Percentiles rank a stretch among this genome's conserved stretches.
phyloP scores from a whole-genome alignment of 495 filamentous ascomycete species.

The Extremus antarcticus region DNA sequence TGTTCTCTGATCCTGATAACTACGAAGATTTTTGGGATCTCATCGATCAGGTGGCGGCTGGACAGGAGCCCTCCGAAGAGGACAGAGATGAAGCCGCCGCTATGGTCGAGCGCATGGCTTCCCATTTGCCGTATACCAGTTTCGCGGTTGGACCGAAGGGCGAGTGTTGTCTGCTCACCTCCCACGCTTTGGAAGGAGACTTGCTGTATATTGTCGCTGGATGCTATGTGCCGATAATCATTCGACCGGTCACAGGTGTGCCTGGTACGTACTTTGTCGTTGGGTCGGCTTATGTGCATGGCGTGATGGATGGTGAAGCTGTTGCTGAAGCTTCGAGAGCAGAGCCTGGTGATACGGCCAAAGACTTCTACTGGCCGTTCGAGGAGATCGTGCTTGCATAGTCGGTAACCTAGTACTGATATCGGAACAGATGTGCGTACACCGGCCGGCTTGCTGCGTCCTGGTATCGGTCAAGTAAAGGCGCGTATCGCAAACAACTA shows the following conservation, averaged over 20 bases:
- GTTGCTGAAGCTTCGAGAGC: background rate
- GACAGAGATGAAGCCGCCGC: background rate
- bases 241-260: background rate
- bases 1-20: background rate
- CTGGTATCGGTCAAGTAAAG: too few species aligned
- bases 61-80: background rate
- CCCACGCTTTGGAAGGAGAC: background rate
- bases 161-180: background rate
- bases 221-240: background rate
- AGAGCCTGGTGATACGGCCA: background rate
- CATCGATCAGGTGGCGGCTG: background rate
- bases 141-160: background rate
- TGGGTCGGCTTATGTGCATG: background rate
- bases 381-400: background rate
- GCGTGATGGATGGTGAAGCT: background rate
- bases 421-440: too few species aligned
- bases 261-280: background rate
- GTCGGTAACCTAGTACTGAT: background rate
- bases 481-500: too few species aligned
- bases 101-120: background rate
- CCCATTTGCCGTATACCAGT: background rate
- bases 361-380: background rate
- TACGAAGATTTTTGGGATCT: background rate
- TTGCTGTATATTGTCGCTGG: background rate
- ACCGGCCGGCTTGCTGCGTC: too few species aligned